These are phyloP conservation scores for Leccinum sublutescens DNA, from an alignment of 768 basidiomycete species.

Conservation along the genomic window DNA sequence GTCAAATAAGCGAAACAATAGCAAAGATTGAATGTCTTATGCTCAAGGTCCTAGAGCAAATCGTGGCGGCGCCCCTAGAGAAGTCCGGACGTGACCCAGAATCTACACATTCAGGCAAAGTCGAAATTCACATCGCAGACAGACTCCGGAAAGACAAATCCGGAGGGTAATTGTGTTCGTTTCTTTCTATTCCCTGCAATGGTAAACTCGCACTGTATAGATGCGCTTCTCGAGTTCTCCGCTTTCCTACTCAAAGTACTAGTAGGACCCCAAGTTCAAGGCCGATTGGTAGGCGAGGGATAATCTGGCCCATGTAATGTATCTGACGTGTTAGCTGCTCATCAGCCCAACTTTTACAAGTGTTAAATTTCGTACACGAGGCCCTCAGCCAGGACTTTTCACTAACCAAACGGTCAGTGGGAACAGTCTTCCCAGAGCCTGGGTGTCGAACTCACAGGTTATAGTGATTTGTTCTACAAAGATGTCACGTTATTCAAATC, in stretches of 20 bases:
- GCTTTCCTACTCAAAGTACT: slow-evolving; percentile 37
- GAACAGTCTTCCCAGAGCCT: slow-evolving; percentile 5
- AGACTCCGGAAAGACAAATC: slow-evolving; percentile 30
- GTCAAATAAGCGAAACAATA: slow-evolving; percentile 21
- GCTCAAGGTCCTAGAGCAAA: slow-evolving; percentile 33
- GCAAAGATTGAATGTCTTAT: slow-evolving; percentile 30
- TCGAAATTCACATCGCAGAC: slow-evolving; percentile 37
- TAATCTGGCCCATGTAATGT: background rate
- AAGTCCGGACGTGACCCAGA: slow-evolving; percentile 1
- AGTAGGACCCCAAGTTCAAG: slow-evolving; percentile 36
- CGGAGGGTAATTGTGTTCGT: slow-evolving; percentile 27
- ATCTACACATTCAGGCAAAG: slow-evolving; percentile 16
- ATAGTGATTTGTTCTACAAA: slow-evolving; percentile 85
- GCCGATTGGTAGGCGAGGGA: slow-evolving; percentile 38
- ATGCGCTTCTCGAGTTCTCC: slow-evolving; percentile 24
- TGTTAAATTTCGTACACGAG: slow-evolving; percentile 69
- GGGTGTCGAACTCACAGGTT: slow-evolving; percentile 1
- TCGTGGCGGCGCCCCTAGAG: slow-evolving; percentile 16
- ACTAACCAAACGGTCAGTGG: slow-evolving; percentile 58
- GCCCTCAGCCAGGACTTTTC: slow-evolving; percentile 55
- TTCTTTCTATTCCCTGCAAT: background rate
- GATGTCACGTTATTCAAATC: slow-evolving; percentile 76
- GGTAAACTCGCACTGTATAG: slow-evolving; percentile 7
- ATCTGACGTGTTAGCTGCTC: background rate
- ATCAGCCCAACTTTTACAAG: slow-evolving; percentile 65